Conservation (phyloP, 2,329 filamentous ascomycete species). For the Penicillium sp. region DNA sequence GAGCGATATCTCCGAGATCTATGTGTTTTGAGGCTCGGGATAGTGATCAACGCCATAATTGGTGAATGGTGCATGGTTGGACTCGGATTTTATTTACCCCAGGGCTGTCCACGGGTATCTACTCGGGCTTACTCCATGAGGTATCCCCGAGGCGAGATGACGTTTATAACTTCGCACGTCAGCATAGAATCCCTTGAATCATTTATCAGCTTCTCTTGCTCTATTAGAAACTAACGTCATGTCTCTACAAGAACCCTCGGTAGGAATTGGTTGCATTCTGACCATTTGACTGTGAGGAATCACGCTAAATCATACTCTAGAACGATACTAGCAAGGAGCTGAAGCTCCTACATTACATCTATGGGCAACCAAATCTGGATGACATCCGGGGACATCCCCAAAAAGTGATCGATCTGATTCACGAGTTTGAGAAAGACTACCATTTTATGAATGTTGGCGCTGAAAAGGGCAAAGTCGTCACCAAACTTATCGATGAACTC, state of each 20-base stretch:
- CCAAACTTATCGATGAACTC: constrained; percentile 62
- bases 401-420: constrained; percentile 65
- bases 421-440: constrained; percentile 64
- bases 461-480: constrained; percentile 69
- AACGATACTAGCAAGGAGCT: constrained; percentile 69
- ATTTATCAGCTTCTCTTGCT: neutral
- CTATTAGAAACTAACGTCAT: neutral
- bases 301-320: constrained; percentile 8
- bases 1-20: constrained; percentile 4
- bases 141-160: constrained; percentile 7
- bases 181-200: neutral
- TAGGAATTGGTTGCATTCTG: neutral
- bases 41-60: neutral
- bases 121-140: neutral
- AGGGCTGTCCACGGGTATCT: too few species aligned
- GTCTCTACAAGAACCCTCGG: neutral
- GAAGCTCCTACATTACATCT: constrained; percentile 68
- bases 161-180: neutral
- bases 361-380: constrained; percentile 59
- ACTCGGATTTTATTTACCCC: neutral
- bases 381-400: constrained; percentile 62
- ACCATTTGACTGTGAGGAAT: neutral
- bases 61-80: neutral
- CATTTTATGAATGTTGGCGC: constrained; percentile 79
- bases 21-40: neutral